These are phyloP conservation scores for Talaromyces sp. DNA, from an alignment of 2,329 filamentous ascomycete species.

Conservation along the genomic window DNA sequence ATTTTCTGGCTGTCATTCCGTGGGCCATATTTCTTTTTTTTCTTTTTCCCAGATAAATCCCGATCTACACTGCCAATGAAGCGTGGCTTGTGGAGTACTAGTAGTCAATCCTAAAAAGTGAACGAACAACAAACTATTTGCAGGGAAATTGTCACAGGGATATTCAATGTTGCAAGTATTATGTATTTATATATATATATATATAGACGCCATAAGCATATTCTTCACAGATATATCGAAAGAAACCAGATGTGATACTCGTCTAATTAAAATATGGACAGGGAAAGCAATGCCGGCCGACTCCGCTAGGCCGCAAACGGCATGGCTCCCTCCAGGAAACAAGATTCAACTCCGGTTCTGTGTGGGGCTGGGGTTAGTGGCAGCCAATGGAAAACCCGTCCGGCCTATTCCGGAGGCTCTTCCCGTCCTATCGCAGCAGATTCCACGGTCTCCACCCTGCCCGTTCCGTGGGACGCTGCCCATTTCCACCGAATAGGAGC, in stretches of 20 bases:
- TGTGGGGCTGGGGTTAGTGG: background rate
- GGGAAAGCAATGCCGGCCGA: background rate
- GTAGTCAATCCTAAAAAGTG: too few relatives aligned
- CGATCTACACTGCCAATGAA: background rate
- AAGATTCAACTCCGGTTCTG: constrained; percentile 1
- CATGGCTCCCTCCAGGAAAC: background rate
- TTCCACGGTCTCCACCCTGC: background rate
- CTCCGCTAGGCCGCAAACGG: background rate
- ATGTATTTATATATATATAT: too few relatives aligned
- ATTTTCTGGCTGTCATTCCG: background rate
- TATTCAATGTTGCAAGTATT: too few relatives aligned
- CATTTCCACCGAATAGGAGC: background rate
- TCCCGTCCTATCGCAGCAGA: background rate
- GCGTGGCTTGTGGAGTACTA: too few relatives aligned
- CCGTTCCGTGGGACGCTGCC: background rate
- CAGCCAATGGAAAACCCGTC: background rate
- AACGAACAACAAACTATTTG: too few relatives aligned
- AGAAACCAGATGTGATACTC: background rate
- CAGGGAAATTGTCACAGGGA: too few relatives aligned
- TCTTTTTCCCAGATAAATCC: too few relatives aligned
- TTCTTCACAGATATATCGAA: background rate
- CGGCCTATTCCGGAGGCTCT: background rate
- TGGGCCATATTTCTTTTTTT: background rate
- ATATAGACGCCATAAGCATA: background rate
- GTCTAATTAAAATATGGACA: background rate